A percentile compares a stretch with the other conserved stretches of the same genome.
phyloP scores from a whole-genome alignment of 768 basidiomycete genomes.

The Termitomyces sp. region DNA sequence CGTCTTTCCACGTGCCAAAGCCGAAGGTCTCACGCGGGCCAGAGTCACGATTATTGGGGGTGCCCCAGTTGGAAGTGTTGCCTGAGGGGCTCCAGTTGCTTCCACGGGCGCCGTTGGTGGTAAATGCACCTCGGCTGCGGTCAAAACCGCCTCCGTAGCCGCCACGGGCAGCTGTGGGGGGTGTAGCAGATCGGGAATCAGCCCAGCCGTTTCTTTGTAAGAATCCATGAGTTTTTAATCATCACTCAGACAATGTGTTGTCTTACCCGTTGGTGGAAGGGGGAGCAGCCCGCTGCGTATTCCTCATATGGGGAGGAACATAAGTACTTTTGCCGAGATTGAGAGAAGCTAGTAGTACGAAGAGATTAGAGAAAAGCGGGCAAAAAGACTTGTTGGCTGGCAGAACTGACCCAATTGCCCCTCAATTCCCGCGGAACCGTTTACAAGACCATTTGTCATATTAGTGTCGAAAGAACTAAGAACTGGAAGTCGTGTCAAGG shows the following conservation, averaged over 20 bases:
- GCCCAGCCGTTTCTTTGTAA: conserved; percentile 59
- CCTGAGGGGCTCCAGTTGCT: conserved; percentile 39
- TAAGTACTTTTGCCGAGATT: conserved; percentile 79
- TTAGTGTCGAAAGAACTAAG: conserved; percentile 33
- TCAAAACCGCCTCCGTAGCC: conserved; percentile 41
- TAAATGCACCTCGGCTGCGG: conserved; percentile 37
- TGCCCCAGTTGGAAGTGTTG: conserved; percentile 32
- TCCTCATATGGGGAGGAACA: conserved; percentile 87
- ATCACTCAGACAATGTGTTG: conserved; percentile 3
- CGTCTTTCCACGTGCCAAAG: conserved; percentile 85
- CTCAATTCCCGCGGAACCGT: conserved; percentile 70
- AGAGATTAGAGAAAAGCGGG: conserved; percentile 3
- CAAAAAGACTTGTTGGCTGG: conserved; percentile 11
- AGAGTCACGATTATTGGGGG: conserved; percentile 26
- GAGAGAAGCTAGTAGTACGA: conserved; percentile 55
- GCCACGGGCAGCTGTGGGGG: conserved; percentile 47
- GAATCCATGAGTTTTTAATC: conserved; percentile 11
- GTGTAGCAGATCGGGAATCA: conserved; percentile 67
- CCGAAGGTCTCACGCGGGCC: conserved; percentile 54
- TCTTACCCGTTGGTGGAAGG: conserved; percentile 58
- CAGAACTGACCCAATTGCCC: conserved; percentile 60
- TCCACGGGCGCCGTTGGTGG: conserved; percentile 32
- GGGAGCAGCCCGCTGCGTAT: conserved; percentile 80
- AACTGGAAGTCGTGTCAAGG: conserved; percentile 21
- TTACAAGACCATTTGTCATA: conserved; percentile 94